A percentile compares a stretch with the other conserved stretches of the same genome.
Conservation (phyloP, 768 basidiomycete species). For the Pseudohyphozyma bogoriensis region DNA sequence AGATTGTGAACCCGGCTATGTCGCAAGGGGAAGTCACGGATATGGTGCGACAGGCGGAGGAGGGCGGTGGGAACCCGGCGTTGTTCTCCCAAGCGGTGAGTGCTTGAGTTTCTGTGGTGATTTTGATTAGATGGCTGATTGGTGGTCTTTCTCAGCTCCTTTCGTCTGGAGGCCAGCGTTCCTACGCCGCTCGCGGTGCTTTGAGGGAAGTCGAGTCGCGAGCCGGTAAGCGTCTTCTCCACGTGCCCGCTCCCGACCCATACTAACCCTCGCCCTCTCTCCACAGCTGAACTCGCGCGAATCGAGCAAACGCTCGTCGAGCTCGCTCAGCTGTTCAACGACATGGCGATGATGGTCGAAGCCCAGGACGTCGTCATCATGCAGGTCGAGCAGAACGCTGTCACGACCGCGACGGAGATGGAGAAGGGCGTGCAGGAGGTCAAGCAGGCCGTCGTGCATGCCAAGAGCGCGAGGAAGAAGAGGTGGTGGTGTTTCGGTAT, state of each 20-base stretch:
- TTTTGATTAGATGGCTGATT: constrained; percentile 51
- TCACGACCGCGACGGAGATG: constrained; percentile 55
- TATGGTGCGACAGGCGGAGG: constrained; percentile 14
- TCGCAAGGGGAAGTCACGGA: constrained; percentile 3
- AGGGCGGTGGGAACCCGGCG: constrained; percentile 1
- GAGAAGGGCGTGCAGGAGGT: constrained; percentile 64
- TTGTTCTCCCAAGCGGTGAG: constrained; percentile 24
- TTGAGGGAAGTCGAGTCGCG: constrained; percentile 78
- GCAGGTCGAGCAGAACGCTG: constrained; percentile 53
- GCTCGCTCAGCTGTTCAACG: constrained; percentile 71
- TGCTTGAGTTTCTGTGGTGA: neutral
- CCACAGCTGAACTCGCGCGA: constrained; percentile 65
- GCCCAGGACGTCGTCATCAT: constrained; percentile 67
- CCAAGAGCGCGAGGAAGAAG: constrained; percentile 79
- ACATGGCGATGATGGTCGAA: constrained; percentile 67
- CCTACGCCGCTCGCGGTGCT: constrained; percentile 55
- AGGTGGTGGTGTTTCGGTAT: constrained; percentile 77
- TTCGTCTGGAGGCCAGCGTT: constrained; percentile 61
- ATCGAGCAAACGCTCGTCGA: constrained; percentile 76
- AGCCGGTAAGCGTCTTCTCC: too few species aligned
- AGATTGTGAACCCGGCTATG: constrained; percentile 32
- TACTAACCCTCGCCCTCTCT: too few species aligned
- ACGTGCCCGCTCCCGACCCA: too few species aligned
- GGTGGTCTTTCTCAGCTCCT: too few species aligned
- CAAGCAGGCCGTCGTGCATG: constrained; percentile 70